Percentiles rank a stretch among this genome's conserved stretches.
Conservation (phyloP, 306 rosid genomes). For the Cucurbita ficifolia region DNA sequence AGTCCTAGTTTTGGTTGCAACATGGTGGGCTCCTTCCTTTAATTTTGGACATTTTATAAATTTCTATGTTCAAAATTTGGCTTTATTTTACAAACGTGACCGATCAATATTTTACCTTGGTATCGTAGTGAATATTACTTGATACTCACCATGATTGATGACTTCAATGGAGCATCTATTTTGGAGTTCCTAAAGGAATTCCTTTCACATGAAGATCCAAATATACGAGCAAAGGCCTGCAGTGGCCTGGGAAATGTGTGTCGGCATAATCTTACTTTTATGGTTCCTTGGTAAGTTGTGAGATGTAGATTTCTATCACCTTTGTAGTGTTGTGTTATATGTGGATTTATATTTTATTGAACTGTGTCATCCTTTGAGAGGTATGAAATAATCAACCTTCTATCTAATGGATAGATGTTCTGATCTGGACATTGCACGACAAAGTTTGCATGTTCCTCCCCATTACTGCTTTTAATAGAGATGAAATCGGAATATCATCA, state of each 20-base stretch:
- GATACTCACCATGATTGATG: neutral
- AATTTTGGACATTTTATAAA: no score
- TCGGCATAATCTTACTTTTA: constrained; percentile 81
- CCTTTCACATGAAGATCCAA: constrained; percentile 76
- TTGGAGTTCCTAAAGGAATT: constrained; percentile 67
- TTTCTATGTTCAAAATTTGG: no score
- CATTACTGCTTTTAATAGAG: neutral
- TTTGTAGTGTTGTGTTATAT: constrained; percentile 2
- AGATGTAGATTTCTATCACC: neutral
- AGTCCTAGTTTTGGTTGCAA: no score
- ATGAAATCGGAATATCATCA: neutral
- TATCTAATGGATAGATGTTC: constrained; percentile 81
- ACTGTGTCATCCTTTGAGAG: constrained; percentile 15
- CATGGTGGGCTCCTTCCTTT: no score
- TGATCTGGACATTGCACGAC: constrained; percentile 85
- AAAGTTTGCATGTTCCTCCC: constrained; percentile 49
- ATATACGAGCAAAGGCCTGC: constrained; percentile 84
- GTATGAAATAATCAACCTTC: constrained; percentile 50
- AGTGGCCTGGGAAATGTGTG: constrained; percentile 98
- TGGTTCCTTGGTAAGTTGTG: constrained; percentile 39
- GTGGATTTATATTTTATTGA: neutral
- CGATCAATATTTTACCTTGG: neutral
- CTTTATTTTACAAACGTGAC: neutral
- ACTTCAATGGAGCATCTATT: constrained; percentile 60
- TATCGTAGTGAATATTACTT: neutral